Evolutionary conservation across 2,329 filamentous ascomycete genomes (phyloP), one percentile per base, ranked within the genome.

Genomic region (Dactylonectria estremocensis): DNA sequence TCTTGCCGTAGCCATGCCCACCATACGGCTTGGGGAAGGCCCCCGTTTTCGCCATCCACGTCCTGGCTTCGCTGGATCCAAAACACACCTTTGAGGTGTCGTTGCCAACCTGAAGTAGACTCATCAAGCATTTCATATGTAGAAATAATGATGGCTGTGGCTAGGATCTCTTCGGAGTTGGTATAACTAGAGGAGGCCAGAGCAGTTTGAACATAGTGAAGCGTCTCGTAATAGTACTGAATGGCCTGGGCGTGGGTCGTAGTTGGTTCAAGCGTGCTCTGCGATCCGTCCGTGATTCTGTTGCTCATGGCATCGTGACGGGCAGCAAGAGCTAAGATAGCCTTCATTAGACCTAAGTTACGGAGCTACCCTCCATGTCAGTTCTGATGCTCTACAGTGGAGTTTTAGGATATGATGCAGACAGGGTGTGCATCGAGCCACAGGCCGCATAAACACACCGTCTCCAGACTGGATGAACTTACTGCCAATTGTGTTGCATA

Each of bases 1-100:
- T 92, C 89, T 74, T 92, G 89, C 16, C 88, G 82, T 6, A 91
- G 80, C 89, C 89, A 91, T 1, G 86, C 85, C 89, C 90, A 92
- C 89, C 89, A 91, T 0, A 89, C 86, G 0, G 88, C 86, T 69
- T 87, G 85, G 45, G 86, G 82, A 0, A 91, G 78, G 0, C 88
- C 87, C 1, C 86, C 85, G 1, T 84, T 87, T 61, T 87, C 87
- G 2, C 88, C 89, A 64, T 91, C 83, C 53, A 89, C 89, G 50
- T 89, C 83, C 66, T 89, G 89, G 5, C 85, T 88, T 18, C 89
- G 82, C 69, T 91, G 89, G 49, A 91, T 91, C 87, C 89, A 91
- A 73, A 91, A 91, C 2, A 90, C 88, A 2, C 89, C 89, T 72
- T 90, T 88, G 1, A 91, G 79, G 74, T 91, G 89, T 2, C 87